Conservation (phyloP, 257 asterid species). For the Ophiorrhiza pumila region DNA sequence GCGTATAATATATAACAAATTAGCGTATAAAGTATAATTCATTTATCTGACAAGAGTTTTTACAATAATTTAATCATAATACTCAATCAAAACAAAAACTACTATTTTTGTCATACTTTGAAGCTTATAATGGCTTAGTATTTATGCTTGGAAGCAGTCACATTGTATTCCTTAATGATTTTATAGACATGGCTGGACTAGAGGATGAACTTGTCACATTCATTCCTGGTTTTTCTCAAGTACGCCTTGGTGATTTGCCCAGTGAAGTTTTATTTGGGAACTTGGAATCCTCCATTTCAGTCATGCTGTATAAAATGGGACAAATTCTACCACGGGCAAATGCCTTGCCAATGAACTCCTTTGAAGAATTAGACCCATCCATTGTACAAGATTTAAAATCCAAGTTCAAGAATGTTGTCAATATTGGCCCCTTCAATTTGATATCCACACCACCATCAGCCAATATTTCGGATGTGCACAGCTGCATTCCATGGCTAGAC, state of each 20-base stretch:
- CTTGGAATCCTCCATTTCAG: constrained; percentile 33
- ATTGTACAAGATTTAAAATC: constrained; percentile 43
- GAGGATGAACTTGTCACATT: constrained; percentile 37
- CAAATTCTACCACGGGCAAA: constrained; percentile 30
- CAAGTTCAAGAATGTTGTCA: constrained; percentile 49
- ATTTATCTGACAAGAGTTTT: too few relatives aligned
- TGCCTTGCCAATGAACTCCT: constrained; percentile 59
- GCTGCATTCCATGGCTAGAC: constrained; percentile 58
- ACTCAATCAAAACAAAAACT: too few relatives aligned
- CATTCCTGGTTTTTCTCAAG: constrained; percentile 46
- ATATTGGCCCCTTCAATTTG: constrained; percentile 57
- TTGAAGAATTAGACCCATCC: constrained; percentile 62
- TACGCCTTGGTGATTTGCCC: constrained; percentile 41
- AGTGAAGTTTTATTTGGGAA: constrained; percentile 33
- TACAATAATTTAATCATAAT: too few relatives aligned
- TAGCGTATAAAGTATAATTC: too few relatives aligned
- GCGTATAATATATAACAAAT: too few relatives aligned
- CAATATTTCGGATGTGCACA: constrained; percentile 19
- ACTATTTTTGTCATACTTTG: too few relatives aligned
- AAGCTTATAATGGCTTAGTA: constrained; percentile 22
- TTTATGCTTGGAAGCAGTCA: constrained; percentile 34
- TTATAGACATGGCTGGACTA: constrained; percentile 16
- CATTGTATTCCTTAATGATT: constrained; percentile 27
- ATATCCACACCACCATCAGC: constrained; percentile 21
- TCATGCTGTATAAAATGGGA: constrained; percentile 49